These are phyloP conservation scores for Trichoderma cornu-damae DNA, from an alignment of 2,329 filamentous ascomycete species.

Conservation along the genomic window DNA sequence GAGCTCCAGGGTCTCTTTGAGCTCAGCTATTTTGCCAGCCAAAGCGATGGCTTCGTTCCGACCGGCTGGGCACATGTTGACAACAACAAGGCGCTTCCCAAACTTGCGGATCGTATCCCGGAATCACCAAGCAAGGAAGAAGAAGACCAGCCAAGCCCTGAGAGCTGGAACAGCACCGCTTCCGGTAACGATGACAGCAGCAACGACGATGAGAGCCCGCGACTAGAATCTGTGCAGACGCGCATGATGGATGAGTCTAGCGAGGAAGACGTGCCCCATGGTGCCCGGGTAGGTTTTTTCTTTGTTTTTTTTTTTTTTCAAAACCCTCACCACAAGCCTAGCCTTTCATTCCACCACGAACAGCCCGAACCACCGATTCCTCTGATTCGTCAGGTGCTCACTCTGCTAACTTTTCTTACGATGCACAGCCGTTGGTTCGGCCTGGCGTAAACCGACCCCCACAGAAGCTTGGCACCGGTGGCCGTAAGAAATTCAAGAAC, in stretches of 20 bases:
- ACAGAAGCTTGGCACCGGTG: slow-evolving; percentile 29
- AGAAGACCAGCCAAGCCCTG: slow-evolving; percentile 47
- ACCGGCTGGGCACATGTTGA: slow-evolving; percentile 63
- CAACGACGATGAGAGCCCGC: slow-evolving; percentile 45
- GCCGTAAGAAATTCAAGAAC: slow-evolving; percentile 46
- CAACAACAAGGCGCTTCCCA: slow-evolving; percentile 54
- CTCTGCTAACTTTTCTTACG: background rate
- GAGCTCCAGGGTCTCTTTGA: slow-evolving; percentile 70
- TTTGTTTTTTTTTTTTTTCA: background rate
- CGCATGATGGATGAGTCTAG: slow-evolving; percentile 57
- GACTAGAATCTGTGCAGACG: slow-evolving; percentile 36
- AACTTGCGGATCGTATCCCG: slow-evolving; percentile 43
- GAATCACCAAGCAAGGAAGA: slow-evolving; percentile 37
- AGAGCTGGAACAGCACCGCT: slow-evolving; percentile 42
- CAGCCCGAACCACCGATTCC: background rate
- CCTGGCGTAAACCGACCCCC: slow-evolving; percentile 21
- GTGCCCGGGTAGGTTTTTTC: slow-evolving; percentile 26
- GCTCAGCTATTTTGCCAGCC: slow-evolving; percentile 59
- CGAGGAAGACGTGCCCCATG: slow-evolving; percentile 39
- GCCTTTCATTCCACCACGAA: background rate
- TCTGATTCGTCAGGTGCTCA: too few relatives aligned
- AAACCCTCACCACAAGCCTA: background rate
- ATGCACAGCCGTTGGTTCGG: slow-evolving; percentile 14
- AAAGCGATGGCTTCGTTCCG: slow-evolving; percentile 54
- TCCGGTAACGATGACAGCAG: slow-evolving; percentile 49